Conservation (phyloP, 1,139 yeast genomes). For the Pneumocystis oryctolagi region DNA sequence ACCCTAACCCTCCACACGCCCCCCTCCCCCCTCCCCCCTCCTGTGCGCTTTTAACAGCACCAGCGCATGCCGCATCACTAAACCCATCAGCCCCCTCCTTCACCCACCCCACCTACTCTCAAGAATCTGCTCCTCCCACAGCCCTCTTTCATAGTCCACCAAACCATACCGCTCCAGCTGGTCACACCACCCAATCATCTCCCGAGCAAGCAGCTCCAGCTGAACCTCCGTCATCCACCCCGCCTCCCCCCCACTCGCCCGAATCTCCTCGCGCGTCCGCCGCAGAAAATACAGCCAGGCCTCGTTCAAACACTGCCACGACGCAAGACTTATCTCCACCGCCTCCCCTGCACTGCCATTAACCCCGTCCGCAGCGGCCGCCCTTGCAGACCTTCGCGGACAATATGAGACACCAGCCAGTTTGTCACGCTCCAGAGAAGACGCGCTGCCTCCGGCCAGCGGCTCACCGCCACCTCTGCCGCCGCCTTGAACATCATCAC, state of each 20-base stretch:
- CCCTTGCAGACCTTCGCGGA: not conserved
- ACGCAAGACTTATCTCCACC: not conserved
- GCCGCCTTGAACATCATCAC: not conserved
- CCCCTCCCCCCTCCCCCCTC: no score
- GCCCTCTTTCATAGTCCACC: constrained; percentile 14
- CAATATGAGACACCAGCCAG: not conserved
- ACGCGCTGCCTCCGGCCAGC: not conserved
- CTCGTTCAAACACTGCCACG: not conserved
- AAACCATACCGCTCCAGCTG: constrained; percentile 9
- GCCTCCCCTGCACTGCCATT: not conserved
- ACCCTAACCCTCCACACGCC: no score
- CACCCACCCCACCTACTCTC: constrained; percentile 3
- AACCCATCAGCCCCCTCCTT: not conserved
- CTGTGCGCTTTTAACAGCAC: not conserved
- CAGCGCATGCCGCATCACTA: not conserved
- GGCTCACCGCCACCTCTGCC: not conserved
- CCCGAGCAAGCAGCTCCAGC: not conserved
- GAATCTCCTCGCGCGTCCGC: not conserved
- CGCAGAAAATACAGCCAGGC: not conserved
- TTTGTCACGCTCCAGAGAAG: not conserved
- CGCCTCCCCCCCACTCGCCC: not conserved
- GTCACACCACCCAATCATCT: not conserved
- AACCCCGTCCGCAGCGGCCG: not conserved
- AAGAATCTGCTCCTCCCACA: constrained; percentile 13
- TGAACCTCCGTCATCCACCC: not conserved